Base-by-base conservation (phyloP, 139 green algal species). In the Nannochloris sp. region DNA sequence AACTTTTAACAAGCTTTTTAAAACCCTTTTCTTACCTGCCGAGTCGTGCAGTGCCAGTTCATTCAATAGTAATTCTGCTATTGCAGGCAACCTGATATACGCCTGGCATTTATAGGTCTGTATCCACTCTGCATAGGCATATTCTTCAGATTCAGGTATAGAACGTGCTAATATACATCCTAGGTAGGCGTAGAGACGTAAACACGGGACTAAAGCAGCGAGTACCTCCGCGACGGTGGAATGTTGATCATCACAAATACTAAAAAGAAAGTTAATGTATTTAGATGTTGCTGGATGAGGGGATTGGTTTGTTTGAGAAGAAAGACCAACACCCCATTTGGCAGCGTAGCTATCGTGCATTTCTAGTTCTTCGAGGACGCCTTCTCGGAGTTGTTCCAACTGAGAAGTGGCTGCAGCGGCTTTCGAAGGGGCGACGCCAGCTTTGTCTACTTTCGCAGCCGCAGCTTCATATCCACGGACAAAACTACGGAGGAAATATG, bases 121-220 rank as follows among this genome's bases (percentile, higher is more conserved):
- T 19, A 51, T 19, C 42, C 42, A 51, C 42, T 19, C 42, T 27
- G 19, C 19, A 19, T 27, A 51, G 19, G 42, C 19, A 35, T 66
- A 39, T 34, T 67, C 35, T 2, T 67, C 65, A 2, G 30, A 57
- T 27, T 47, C 44, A 23, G 51, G 51, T 32, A 42, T 65, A 1
- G 34, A 38, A 24, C 27, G 47, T 13, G 71, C 72, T 65, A 93
- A 76, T 57, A 76, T 56, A 54, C 70, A 77, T 2, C 81, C 87
- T 35, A 93, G 72, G 68, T 68, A 93, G 51, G 65, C 83, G 59
- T 93, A 93, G 19, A 93, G 65, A 2, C 84, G 78, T 10, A 73
- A 71, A 69, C 87, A 94, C 1, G 87, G 87, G 36, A 81, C 63
- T 84, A 93, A 88, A 10, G 84, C 78, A 0, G 77, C 74, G 44